Evolutionary conservation across 106 monocot species (phyloP), one percentile per base, ranked within the genome.

Genomic region (Allium cepa): DNA sequence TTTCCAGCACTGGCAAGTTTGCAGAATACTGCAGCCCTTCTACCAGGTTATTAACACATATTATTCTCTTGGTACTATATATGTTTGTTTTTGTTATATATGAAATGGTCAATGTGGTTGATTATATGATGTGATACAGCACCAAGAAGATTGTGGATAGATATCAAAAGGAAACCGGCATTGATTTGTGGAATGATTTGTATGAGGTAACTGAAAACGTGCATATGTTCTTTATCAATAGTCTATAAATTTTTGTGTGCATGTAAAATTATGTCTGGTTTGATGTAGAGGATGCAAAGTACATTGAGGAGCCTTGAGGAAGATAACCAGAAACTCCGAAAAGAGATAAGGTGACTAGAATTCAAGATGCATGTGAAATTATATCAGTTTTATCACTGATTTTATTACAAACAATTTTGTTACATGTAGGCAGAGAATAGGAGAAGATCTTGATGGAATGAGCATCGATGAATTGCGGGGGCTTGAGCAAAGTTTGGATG

Each of bases 401-500:
- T 36, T 36, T 36, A 5, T 36, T 36, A 36, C 5, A 36, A 4
- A 3, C 36, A 63, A 13, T 36, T 12, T 45, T 62, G 45, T 62
- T 11, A 45, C n/a, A 7, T 51, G 3, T 27, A 94, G 94, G 78
- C 90, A 94, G 78, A 69, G 87, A 48, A 87, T 77, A 71, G 94
- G 94, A 12, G 81, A 81, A 18, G 87, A 90, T 62, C 71, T 90
- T 57, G 87, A 83, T 61, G 87, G 67, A 11, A 52, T 90, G 53
- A 84, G 82, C 47, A 63, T 90, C 18, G 60, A 81, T 55, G 82
- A 94, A 73, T 78, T 94, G 87, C 87, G 76, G 66, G 78, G 74
- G 76, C 90, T 94, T 80, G 94, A 94, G 78, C 84, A 87, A 79
- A 81, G 80, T 71, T 62, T 94, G 53, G 87, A 90, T 50, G 64